Evolutionary conservation across 1,284 basidiomycete genomes (phyloP).

Genomic region (Sphagnurus paluster): DNA sequence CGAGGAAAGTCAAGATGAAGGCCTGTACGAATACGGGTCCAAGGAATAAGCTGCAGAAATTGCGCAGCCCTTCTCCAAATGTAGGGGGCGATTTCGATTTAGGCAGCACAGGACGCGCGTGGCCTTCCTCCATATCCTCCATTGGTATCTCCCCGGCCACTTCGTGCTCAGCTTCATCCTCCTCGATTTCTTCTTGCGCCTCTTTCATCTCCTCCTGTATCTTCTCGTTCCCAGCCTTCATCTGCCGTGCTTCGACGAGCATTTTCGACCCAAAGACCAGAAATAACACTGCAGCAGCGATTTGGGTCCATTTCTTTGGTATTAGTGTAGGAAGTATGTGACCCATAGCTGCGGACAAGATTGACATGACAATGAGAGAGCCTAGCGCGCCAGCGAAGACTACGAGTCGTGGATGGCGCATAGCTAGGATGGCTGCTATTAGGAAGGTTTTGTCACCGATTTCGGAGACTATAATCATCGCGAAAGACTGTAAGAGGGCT

Average conservation of each 20-base stretch:
- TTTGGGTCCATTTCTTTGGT: slow-evolving; percentile 78
- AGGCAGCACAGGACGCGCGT: neutral
- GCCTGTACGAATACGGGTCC: slow-evolving; percentile 96
- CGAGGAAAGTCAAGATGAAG: slow-evolving; percentile 93
- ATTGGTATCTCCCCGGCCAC: slow-evolving; percentile 44
- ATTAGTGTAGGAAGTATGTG: slow-evolving; percentile 83
- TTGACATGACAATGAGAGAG: slow-evolving; percentile 90
- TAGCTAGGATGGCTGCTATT: slow-evolving; percentile 95
- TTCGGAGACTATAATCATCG: slow-evolving; percentile 89
- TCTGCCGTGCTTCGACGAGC: slow-evolving; percentile 76
- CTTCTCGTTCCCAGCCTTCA: slow-evolving; percentile 76
- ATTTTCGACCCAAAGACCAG: slow-evolving; percentile 87
- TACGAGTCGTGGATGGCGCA: slow-evolving; percentile 84
- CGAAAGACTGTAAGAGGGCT: slow-evolving; percentile 74
- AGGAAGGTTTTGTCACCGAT: slow-evolving; percentile 99
- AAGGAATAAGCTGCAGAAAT: slow-evolving; percentile 81
- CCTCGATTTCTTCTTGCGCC: slow-evolving; percentile 86
- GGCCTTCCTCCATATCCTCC: slow-evolving; percentile 62
- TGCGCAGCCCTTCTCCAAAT: slow-evolving; percentile 66
- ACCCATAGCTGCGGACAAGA: slow-evolving; percentile 87
- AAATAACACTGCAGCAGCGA: slow-evolving; percentile 80
- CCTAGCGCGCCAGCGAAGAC: slow-evolving; percentile 92
- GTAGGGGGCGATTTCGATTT: slow-evolving; percentile 7
- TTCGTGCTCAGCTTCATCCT: slow-evolving; percentile 52
- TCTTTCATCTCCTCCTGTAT: slow-evolving; percentile 93